Conservation (phyloP, 176 grass and related monocot genomes). For the Saccharum spontaneum region DNA sequence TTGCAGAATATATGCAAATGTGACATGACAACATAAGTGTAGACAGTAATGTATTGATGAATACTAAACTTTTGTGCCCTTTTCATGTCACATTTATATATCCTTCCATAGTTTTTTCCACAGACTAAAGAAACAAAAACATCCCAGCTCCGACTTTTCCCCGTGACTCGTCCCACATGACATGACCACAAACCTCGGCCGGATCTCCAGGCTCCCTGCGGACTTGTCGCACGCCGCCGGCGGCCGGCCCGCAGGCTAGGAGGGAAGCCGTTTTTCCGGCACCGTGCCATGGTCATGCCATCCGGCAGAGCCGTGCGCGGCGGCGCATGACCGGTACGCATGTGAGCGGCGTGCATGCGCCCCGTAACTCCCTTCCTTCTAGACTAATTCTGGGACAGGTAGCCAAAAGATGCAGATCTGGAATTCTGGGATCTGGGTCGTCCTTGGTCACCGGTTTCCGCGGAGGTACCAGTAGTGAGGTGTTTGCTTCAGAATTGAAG, state of each 20-base stretch:
- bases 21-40: no score
- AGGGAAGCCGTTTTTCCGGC: background rate
- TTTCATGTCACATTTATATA: no score
- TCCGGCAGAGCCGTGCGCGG: background rate
- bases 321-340: background rate
- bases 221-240: background rate
- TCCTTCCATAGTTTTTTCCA: no score
- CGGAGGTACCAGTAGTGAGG: background rate
- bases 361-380: background rate
- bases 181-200: background rate
- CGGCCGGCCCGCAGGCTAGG: background rate
- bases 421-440: background rate
- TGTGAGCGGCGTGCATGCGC: background rate
- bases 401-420: background rate
- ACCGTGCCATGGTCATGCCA: background rate
- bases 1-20: no score
- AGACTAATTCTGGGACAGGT: background rate
- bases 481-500: background rate
- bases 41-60: no score
- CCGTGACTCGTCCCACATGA: background rate
- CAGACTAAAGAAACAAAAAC: no score
- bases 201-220: background rate
- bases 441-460: background rate
- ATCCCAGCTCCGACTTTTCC: background rate
- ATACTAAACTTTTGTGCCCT: no score